Base-by-base conservation (phyloP, 148 eudicot genomes). In the Silene latifolia region DNA sequence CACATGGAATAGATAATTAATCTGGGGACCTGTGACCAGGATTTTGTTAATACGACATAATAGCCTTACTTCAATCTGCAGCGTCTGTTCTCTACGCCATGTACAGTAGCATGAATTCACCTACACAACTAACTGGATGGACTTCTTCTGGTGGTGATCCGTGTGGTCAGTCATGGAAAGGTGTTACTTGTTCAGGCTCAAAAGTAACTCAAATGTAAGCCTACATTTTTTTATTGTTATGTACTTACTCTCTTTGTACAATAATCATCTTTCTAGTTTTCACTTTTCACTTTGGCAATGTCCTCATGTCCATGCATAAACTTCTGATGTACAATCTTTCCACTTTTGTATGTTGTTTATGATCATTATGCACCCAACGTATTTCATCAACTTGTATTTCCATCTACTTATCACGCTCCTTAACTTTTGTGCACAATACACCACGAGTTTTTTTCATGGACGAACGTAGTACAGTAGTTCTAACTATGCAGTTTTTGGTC, bases 121-220 rank as follows among this genome's bases (percentile, higher is more conserved):
- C 97, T 67, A 59, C 77, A 11, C 91, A 86, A 80, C 92, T 95
- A 57, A 85, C 87, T 24, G 87, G 89, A 61, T 94, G 98, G 98
- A 87, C 72, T 42, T 53, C 96, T 47, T 87, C 75, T 77, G 87
- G 84, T 21, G 91, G 90, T 51, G 96, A 94, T 86, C 98, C 98
- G n/a, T 94, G 98, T 81, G 87, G 87, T 23, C 86, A 92, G 61
- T 84, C 90, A 18, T 94, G 98, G 98, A 90, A 82, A 79, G 98
- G 98, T 42, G 83, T 94, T 79, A 83, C 85, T 39, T 94, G 97
- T 86, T 91, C 96, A 21, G 88, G 89, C 73, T 85, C 89, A 60
- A 83, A 82, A 63, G 92, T 94, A 76, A 91, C 93, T 18, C 81
- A 86, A 80, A 85, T 94, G 98, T 94, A 77, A 75, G 69, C 53